phyloP scores from a whole-genome alignment of 129 eudicot genomes.

The Glebionis coronaria region DNA sequence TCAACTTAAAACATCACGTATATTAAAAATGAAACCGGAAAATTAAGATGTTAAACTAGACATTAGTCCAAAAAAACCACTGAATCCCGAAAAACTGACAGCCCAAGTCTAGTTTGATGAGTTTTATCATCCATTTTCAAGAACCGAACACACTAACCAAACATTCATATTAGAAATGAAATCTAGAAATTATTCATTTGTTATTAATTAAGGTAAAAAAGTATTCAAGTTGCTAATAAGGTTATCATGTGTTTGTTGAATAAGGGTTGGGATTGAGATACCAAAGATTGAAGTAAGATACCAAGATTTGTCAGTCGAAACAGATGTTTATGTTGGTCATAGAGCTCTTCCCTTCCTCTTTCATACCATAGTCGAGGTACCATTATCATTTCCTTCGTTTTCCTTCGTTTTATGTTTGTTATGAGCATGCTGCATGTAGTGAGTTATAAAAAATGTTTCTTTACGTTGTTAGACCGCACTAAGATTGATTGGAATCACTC shows the following conservation, averaged over 20 bases:
- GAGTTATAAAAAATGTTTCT: neutral
- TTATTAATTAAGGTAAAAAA: too few relatives aligned
- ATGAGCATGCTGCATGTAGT: neutral
- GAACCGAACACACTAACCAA: too few relatives aligned
- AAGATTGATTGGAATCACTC: slow-evolving; percentile 31
- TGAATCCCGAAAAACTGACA: too few relatives aligned
- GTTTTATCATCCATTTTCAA: too few relatives aligned
- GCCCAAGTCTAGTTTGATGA: too few relatives aligned
- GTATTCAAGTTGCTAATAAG: neutral
- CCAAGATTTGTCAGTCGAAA: slow-evolving; percentile 40
- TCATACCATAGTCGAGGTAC: slow-evolving; percentile 38
- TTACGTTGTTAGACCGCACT: slow-evolving; percentile 1
- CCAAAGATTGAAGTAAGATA: slow-evolving; percentile 47
- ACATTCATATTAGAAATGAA: too few relatives aligned
- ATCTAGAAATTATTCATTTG: too few relatives aligned
- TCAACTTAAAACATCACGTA: too few relatives aligned
- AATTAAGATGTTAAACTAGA: too few relatives aligned
- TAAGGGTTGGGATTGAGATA: slow-evolving; percentile 40
- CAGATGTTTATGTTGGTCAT: slow-evolving; percentile 38
- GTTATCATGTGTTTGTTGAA: neutral
- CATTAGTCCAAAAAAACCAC: too few relatives aligned
- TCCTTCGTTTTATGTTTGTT: neutral
- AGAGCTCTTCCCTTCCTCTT: slow-evolving; percentile 40
- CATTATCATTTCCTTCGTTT: neutral
- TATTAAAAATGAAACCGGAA: too few relatives aligned